Base-by-base conservation (phyloP, 2,329 filamentous ascomycete genomes). In the Diaporthe humulicola region DNA sequence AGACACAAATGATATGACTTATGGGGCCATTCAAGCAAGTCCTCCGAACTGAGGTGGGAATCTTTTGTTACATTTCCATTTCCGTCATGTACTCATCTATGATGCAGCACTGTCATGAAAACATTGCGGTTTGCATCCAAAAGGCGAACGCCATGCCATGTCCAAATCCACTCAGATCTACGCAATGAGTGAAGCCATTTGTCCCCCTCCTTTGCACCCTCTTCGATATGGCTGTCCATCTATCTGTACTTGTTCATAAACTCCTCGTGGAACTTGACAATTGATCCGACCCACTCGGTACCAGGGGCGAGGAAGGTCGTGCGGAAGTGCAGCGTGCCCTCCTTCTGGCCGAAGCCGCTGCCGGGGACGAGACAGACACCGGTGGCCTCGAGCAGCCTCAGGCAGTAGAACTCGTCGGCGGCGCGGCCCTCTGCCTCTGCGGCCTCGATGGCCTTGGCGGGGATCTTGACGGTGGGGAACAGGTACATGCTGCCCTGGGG, bases 401-500 rank as follows among this genome's bases (percentile, higher is more conserved):
- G 90, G 86, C 94, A 95, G 89, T 99, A 99, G 87, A 97, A 98
- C 85, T 98, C 96, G 81, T 99, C 97, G 1, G 96, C 86, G 17
- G 89, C 87, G 81, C 94, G 93, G 80, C 91, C 92, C 83, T 95
- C 94, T 76, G 92, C 86, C 81, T 88, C 84, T 48, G 97, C 97
- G 22, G 94, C 94, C 78, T 93, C 92, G 76, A 93, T 85, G 54
- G 95, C 97, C 86, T 94, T 95, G 33, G 86, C 79, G 2, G 97
- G 91, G 33, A 99, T 88, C 45, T 88, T 91, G 86, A 99, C 98
- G 79, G 95, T 97, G 33, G 97, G 97, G 91, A 98, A 99, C 81
- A 99, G 93, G 87, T 99, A 99, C 97, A 99, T 99, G 83, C 94
- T 93, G 76, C 97, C 97, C 90, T 98, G 94, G 73, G 97, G 97